Conservation (phyloP, 495 filamentous ascomycete species). For the Parathielavia hyrcaniae region DNA sequence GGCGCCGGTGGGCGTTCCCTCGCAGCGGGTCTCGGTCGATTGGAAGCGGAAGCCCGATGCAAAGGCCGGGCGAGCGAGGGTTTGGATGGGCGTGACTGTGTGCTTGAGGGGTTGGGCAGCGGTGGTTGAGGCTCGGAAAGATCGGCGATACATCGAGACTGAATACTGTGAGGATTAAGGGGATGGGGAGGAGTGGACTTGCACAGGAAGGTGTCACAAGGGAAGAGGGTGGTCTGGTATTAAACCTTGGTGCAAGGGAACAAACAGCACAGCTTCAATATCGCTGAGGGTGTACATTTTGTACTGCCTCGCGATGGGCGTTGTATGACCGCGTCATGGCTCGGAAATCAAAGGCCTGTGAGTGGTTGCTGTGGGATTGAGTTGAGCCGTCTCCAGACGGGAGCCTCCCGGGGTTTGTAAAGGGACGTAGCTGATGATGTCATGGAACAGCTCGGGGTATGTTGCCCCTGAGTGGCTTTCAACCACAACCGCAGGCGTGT, state of each 20-base stretch:
- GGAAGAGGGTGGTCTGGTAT: neutral
- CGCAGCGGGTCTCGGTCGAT: neutral
- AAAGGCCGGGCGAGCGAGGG: neutral
- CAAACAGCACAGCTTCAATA: neutral
- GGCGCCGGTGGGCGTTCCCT: neutral
- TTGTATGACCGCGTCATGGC: conserved; percentile 2
- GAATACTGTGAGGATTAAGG: neutral
- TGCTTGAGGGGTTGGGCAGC: neutral
- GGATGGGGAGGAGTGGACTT: neutral
- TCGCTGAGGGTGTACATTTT: neutral
- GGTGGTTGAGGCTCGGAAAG: neutral
- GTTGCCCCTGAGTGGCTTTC: neutral
- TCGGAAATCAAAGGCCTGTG: conserved; percentile 7
- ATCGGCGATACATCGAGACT: conserved; percentile 10
- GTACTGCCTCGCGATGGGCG: neutral
- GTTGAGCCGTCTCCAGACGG: neutral
- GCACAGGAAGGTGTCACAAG: neutral
- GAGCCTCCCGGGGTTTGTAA: neutral
- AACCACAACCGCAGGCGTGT: neutral
- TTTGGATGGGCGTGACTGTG: neutral
- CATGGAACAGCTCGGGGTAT: neutral
- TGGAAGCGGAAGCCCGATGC: conserved; percentile 2
- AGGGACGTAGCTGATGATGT: neutral
- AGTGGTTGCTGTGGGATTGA: conserved; percentile 11
- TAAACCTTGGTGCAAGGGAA: neutral